Evolutionary conservation across 2,329 filamentous ascomycete species (phyloP).

Genomic region (Fusarium siculi): DNA sequence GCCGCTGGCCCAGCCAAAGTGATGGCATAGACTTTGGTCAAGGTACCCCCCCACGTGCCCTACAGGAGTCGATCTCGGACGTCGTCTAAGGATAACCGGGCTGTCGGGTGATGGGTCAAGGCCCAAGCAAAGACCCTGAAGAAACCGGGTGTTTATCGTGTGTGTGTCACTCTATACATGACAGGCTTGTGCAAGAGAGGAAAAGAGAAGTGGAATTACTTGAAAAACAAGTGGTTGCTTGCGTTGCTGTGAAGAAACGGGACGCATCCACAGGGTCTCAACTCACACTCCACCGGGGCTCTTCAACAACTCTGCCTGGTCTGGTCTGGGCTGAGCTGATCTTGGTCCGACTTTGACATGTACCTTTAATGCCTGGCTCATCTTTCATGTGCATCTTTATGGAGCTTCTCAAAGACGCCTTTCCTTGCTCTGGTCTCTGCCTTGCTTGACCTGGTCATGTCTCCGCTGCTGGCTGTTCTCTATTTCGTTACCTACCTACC

Average conservation of each 20-base stretch:
- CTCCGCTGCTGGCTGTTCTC: conserved; percentile 8
- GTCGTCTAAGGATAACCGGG: conserved; percentile 16
- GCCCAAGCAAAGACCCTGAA: conserved; percentile 26
- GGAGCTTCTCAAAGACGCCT: conserved; percentile 22
- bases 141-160: conserved; percentile 32
- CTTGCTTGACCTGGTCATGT: conserved; percentile 18
- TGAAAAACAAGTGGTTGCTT: conserved; percentile 15
- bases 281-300: conserved; percentile 29
- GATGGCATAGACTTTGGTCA: conserved; percentile 18
- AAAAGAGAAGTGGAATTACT: conserved; percentile 16
- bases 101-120: conserved; percentile 38
- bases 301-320: conserved; percentile 7
- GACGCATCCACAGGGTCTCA: conserved; percentile 21
- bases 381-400: conserved; percentile 9
- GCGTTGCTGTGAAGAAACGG: conserved; percentile 16
- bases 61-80: conserved; percentile 34
- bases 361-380: conserved; percentile 22
- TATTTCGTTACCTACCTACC: conserved; percentile 28
- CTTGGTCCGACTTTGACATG: conserved; percentile 27
- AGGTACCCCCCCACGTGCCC: conserved; percentile 41
- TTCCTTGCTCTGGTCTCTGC: conserved; percentile 19
- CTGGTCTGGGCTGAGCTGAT: conserved; percentile 27
- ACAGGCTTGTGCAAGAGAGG: conserved; percentile 14
- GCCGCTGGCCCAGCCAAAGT: conserved; percentile 8
- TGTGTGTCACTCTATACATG: conserved; percentile 36